Evolutionary conservation across 140 eudicot genomes (phyloP), one percentile per base, ranked within the genome.

Genomic region (Anethum foeniculum): DNA sequence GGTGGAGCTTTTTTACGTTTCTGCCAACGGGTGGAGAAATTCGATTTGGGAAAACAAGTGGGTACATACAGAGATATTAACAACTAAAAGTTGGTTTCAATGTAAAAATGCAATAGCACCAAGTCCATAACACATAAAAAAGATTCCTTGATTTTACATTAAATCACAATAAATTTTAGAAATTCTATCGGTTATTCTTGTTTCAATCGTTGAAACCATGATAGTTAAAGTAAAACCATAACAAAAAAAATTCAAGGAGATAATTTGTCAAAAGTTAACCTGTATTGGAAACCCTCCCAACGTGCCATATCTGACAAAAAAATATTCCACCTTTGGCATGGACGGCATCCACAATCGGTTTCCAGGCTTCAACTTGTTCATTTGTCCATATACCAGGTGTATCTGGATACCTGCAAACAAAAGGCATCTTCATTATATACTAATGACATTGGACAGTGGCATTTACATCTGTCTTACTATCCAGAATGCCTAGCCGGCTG

Each of bases 281-380:
- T 67, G 78, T 80, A 68, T 77, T 85, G 0, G 95, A 88, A 78
- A 83, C 91, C 82, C 97, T 84, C 72, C 97, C 97, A 1, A 67
- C 88, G 74, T 90, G 91, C 95, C 92, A 81, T 41, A 92, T 80
- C 80, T 92, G 97, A 75, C 97, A 92, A 75, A 90, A 92, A 92
- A 86, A 78, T 76, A 90, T 46, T 6, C 87, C 90, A 21, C 97
- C 93, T 86, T 92, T 92, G 16, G 90, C 88, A 87, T 88, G 95
- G 83, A 92, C 97, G 64, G 91, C 97, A 76, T 92, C 94, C 7
- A 92, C 94, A 32, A 92, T 80, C 4, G 94, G 94, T 82, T 88
- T 92, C 97, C 93, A 92, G 15, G 97, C 95, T 62, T 92, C 91
- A 0, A 92, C 84, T 52, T 92, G 95, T 80, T 92, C 91, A 78